Percentiles rank a stretch among this genome's conserved stretches.
Evolutionary conservation across 2,329 filamentous ascomycete genomes (phyloP).

Genomic region (Trichoderma afroharzianum): DNA sequence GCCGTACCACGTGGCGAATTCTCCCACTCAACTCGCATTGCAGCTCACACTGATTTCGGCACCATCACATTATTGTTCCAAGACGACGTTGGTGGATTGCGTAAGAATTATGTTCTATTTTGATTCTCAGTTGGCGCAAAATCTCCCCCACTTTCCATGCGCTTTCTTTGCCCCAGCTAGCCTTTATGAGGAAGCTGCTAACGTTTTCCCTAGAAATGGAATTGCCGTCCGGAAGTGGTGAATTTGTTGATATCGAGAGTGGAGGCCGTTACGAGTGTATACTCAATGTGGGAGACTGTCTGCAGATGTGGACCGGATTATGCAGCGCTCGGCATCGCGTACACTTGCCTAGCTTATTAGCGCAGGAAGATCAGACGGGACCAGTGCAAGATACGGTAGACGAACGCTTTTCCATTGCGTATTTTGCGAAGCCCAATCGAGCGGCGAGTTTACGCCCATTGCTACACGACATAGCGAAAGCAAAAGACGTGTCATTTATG

Average conservation of each 20-base stretch:
- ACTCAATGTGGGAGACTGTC: slow-evolving; percentile 12
- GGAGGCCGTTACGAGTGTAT: slow-evolving; percentile 12
- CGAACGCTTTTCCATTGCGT: slow-evolving; percentile 10
- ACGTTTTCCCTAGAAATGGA: not conserved
- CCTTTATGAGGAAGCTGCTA: not conserved
- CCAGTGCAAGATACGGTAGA: not conserved
- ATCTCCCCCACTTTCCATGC: not conserved
- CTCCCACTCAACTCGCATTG: slow-evolving; percentile 8
- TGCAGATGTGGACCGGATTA: slow-evolving; percentile 6
- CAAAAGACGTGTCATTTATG: not conserved
- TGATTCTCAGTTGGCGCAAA: not conserved
- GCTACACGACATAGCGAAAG: not conserved
- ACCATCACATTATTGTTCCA: slow-evolving; percentile 7
- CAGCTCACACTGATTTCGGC: slow-evolving; percentile 8
- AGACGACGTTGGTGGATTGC: slow-evolving; percentile 4
- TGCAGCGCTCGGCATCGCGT: slow-evolving; percentile 11
- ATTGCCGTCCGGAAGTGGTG: not conserved
- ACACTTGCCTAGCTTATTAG: not conserved
- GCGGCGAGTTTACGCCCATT: not conserved
- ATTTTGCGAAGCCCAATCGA: slow-evolving; percentile 8
- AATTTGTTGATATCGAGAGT: slow-evolving; percentile 8
- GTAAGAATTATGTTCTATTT: not conserved
- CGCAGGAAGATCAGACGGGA: not conserved
- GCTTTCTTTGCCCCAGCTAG: not conserved
- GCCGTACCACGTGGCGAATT: not conserved